Base-by-base conservation (phyloP, 257 asterid genomes). In the Jasminum sambac region DNA sequence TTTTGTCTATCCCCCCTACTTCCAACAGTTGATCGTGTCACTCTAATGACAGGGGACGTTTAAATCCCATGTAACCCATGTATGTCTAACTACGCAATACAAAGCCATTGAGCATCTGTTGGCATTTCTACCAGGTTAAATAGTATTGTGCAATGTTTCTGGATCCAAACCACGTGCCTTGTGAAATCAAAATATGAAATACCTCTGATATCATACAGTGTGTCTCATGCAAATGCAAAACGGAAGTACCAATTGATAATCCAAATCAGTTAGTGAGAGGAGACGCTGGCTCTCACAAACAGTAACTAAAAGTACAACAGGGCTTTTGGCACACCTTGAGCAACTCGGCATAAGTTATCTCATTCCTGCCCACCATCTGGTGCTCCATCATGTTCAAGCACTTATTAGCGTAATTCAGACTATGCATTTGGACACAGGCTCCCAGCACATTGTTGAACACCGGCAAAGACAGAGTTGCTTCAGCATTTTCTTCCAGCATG, bases 301-400 rank as follows among this genome's bases (percentile, higher is more conserved):
- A 68, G 34, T 14, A 41, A 64, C 30, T 41, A 70, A 25, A 64
- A 69, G 12, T 73, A 43, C 66, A 43, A 23, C 66, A 24, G 24
- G 40, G 17, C 66, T 59, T 36, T 30, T 67, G 50, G 76, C 79
- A 58, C 79, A 92, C 98, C 97, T 89, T 81, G 80, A 93, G 92
- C 76, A 90, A 96, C 77, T 81, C 78, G 79, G 64, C 24, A 80
- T 90, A 93, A 24, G 96, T 89, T 73, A 84, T 57, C 79, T 75
- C 82, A 80, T 82, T 87, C 84, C 88, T 87, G 52, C 90, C 88
- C 83, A 93, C 82, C 80, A 86, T 88, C 30, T 81, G 92, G 69
- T 76, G 88, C 72, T 85, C 95, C 96, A 93, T 93, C 83, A 84
- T 50, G 78, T 77, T 61, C 86, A 89, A 79, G 78, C 96, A 91